Evolutionary conservation across 2,329 filamentous ascomycete genomes (phyloP), one percentile per base, ranked within the genome.

Genomic region (Fusarium guadeloupense): DNA sequence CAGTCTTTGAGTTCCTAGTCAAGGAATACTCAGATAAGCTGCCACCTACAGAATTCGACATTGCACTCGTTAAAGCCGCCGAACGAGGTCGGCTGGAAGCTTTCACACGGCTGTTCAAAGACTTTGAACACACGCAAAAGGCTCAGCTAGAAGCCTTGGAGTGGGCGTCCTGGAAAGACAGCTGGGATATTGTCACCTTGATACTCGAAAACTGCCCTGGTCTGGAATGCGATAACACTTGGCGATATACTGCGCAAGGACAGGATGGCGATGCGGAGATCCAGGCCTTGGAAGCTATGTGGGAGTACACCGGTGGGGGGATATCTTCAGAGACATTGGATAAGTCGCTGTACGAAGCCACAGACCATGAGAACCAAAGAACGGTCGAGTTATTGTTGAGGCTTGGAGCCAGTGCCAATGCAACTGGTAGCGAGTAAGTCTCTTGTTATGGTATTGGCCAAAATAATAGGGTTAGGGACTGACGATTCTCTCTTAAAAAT

Each of bases 1-100:
- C 75, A 3, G 78, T 79, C 71, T 77, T 80, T 33, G 73, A 78
- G 9, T 79, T 77, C 39, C 65, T 80, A 1, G 70, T 78, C 13
- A 62, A 75, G 9, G 70, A 74, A n/a, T 80, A 78, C 46, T 70
- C 74, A 0, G 72, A 76, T 9, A 76, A 75, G 43, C 57, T 80
- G 0, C 75, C 77, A 2, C 51, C 71, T 4, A 64, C 74, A 26
- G 77, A 80, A 45, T 79, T 75, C 33, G 74, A 73, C 38, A 76
- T 72, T 25, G 77, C 77, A 1, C 64, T 80, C 4, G 62, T 78
- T 19, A 73, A 69, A n/a, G 74, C 77, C 5, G 77, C 77, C 4
- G 70, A 69, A 10, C 68, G 70, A 2, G 77, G 77, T n/a, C 70
- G 75, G n/a, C 38, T 76, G 1, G 77, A 79, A 28, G 72, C 76